These are phyloP conservation scores for Neospermospora avenae DNA, from an alignment of 2,329 filamentous ascomycete species.

Conservation along the genomic window DNA sequence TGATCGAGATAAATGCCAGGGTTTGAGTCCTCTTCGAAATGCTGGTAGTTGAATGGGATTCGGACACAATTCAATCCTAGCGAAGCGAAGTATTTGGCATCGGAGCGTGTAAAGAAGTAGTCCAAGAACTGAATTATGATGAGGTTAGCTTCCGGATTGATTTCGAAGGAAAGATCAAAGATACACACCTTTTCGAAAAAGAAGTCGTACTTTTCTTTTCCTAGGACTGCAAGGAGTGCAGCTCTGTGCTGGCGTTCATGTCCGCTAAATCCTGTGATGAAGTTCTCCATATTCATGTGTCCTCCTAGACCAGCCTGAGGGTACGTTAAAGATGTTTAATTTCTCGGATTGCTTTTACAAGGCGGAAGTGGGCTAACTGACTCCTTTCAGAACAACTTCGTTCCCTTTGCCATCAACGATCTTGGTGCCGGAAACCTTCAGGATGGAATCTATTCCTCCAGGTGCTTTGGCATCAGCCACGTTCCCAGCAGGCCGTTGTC, in stretches of 20 bases:
- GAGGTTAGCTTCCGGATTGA: not conserved
- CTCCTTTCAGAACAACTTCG: constrained; percentile 34
- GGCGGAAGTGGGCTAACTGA: constrained; percentile 25
- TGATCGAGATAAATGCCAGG: constrained; percentile 44
- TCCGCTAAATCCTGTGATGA: constrained; percentile 58
- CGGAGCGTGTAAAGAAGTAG: constrained; percentile 54
- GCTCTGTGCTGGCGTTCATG: constrained; percentile 54
- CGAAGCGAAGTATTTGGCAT: constrained; percentile 53
- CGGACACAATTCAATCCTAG: constrained; percentile 55
- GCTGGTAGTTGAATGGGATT: constrained; percentile 58
- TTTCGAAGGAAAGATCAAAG: not conserved
- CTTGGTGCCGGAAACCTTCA: constrained; percentile 38
- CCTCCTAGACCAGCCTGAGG: constrained; percentile 40
- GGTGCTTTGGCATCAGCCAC: not conserved
- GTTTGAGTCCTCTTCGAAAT: constrained; percentile 50
- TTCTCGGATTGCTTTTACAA: no score
- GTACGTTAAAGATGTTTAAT: not conserved
- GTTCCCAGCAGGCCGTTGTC: not conserved
- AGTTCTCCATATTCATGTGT: constrained; percentile 51
- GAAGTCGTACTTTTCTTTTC: constrained; percentile 52
- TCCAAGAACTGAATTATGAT: constrained; percentile 18
- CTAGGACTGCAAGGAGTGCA: constrained; percentile 49
- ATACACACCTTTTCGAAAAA: constrained; percentile 54
- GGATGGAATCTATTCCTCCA: constrained; percentile 9
- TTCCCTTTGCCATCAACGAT: constrained; percentile 40